Conservation (phyloP, 805 yeast genomes). For the Alloascoidea hylecoeti region DNA sequence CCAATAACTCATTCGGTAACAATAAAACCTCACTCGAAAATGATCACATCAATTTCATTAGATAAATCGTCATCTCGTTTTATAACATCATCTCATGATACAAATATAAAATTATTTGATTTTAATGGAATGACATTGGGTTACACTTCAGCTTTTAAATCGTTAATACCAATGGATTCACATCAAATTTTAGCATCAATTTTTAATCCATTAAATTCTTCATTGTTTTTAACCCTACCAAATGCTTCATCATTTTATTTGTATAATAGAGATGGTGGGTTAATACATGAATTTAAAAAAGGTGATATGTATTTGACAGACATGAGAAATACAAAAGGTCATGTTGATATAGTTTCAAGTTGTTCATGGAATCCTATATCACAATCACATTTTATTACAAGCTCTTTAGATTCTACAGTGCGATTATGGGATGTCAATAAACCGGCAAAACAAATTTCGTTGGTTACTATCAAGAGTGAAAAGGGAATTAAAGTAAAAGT, state of each 20-base stretch:
- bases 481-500: slow-evolving; percentile 9
- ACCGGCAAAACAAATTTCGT: slow-evolving; percentile 11
- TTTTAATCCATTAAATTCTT: slow-evolving; percentile 10
- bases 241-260: slow-evolving; percentile 12
- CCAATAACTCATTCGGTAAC: slow-evolving; percentile 21
- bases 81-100: slow-evolving; percentile 14
- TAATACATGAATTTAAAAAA: slow-evolving; percentile 11
- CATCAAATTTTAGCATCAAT: slow-evolving; percentile 10
- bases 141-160: slow-evolving; percentile 10
- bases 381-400: slow-evolving; percentile 13
- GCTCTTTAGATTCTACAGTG: slow-evolving; percentile 17
- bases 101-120: slow-evolving; percentile 16
- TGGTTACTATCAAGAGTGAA: slow-evolving; percentile 13
- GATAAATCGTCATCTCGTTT: slow-evolving; percentile 15
- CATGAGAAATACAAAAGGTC: slow-evolving; percentile 20
- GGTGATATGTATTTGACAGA: slow-evolving; percentile 22
- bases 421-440: slow-evolving; percentile 19
- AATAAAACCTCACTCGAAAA: slow-evolving; percentile 11
- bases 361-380: slow-evolving; percentile 16
- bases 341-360: slow-evolving; percentile 15
- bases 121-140: slow-evolving; percentile 18
- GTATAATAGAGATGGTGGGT: slow-evolving; percentile 13
- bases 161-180: slow-evolving; percentile 13
- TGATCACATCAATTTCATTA: slow-evolving; percentile 12
- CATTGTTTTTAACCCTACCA: slow-evolving; percentile 12